Evolutionary conservation across 768 basidiomycete genomes (phyloP).

Genomic region (Mrakia frigida): DNA sequence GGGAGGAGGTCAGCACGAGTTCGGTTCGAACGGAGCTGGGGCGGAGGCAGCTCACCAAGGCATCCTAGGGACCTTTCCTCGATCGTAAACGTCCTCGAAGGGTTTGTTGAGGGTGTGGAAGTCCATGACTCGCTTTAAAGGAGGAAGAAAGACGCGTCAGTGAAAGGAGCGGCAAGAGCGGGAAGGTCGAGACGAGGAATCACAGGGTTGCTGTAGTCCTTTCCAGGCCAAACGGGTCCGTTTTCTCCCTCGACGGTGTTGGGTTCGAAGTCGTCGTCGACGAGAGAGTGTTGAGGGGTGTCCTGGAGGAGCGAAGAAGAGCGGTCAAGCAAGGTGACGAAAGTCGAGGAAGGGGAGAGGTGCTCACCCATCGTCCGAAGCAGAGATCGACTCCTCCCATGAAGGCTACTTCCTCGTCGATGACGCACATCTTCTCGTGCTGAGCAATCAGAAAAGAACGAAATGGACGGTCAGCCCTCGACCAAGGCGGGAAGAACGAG

Average conservation of each 20-base stretch:
- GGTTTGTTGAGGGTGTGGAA: slow-evolving; percentile 83
- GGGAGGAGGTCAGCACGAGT: too few species aligned
- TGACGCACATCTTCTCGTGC: slow-evolving; percentile 97
- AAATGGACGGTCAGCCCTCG: neutral
- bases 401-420: slow-evolving; percentile 94
- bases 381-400: slow-evolving; percentile 96
- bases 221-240: slow-evolving; percentile 81
- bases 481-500: neutral
- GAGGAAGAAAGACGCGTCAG: neutral
- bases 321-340: neutral
- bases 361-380: slow-evolving; percentile 43
- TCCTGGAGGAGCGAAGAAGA: slow-evolving; percentile 52
- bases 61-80: slow-evolving; percentile 83
- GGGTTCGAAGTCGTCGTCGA: slow-evolving; percentile 68
- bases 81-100: slow-evolving; percentile 91
- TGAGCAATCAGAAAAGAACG: slow-evolving; percentile 40
- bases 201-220: slow-evolving; percentile 36
- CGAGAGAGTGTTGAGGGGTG: slow-evolving; percentile 83
- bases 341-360: neutral
- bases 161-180: neutral
- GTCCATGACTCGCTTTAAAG: slow-evolving; percentile 76
- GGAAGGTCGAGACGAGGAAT: neutral
- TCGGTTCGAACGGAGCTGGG: too few species aligned
- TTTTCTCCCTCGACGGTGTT: slow-evolving; percentile 51
- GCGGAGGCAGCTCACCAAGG: slow-evolving; percentile 54